Evolutionary conservation across 2,329 filamentous ascomycete genomes (phyloP), one percentile per base, ranked within the genome.

Genomic region (Paecilomyces fulvus): DNA sequence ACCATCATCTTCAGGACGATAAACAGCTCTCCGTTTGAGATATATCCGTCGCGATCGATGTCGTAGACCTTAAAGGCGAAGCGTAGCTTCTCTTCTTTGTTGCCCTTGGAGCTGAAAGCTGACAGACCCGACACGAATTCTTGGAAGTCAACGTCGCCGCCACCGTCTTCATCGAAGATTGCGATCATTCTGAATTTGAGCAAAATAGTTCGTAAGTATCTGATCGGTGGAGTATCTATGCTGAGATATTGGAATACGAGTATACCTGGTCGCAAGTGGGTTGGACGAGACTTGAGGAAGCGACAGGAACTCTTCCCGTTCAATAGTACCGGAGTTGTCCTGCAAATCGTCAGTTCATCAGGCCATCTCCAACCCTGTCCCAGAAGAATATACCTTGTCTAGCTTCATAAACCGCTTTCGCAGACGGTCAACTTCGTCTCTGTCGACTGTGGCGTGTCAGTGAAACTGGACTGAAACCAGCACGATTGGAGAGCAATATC

Each of bases 1-100:
- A 99, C 94, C 94, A 99, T 99, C 94, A 99, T 99, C 88, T 99
- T 99, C 68, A 99, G 82, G 69, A 99, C 94, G 68, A 99, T 97
- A 75, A 97, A 99, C 53, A 99, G 83, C 80, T 99, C 94, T 67
- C 94, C 94, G 75, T 99, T 99, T 79, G 90, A 95, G 70, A 99
- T 99, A 78, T 89, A 99, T 23, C 94, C 94, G 74, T 99, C 94
- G 59, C 94, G 90, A 76, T 99, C 94, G 69, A 99, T 97, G 74
- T 99, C 94, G 80, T 99, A 99, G 59, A 99, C 94, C 76, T 96
- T 96, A 84, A 99, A 99, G 49, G 94, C 94, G 70, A 99, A 99
- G 55, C 85, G 87, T 62, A 97, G 83, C 80, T 99, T 99, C 79
- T 99, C 92, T 76, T 96, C 91, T 80, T 99, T 97, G 79, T 97